Conservation (phyloP, 2,329 filamentous ascomycete species). For the Sarocladium brachiariae region DNA sequence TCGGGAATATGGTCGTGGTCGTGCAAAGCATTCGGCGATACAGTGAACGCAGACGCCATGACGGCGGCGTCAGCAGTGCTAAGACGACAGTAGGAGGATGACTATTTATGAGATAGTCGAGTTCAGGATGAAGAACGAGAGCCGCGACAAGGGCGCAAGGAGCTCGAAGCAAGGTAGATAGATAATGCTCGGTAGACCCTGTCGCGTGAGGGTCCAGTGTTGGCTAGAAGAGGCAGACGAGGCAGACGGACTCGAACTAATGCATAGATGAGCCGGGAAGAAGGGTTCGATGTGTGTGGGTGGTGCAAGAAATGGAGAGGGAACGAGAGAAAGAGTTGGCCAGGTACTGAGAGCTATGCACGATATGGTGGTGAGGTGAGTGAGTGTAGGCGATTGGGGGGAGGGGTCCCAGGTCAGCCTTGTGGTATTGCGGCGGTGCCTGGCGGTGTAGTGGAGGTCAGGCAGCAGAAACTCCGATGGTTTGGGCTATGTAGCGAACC, state of each 20-base stretch:
- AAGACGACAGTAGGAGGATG: neutral
- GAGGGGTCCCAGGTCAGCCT: slow-evolving; percentile 9
- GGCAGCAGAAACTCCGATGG: neutral
- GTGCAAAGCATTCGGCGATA: slow-evolving; percentile 11
- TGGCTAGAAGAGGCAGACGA: slow-evolving; percentile 4
- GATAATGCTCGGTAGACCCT: neutral
- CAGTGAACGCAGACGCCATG: slow-evolving; percentile 9
- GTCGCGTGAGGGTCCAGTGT: slow-evolving; percentile 3
- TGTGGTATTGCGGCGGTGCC: slow-evolving; percentile 8
- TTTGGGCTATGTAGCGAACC: neutral
- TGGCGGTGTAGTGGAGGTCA: slow-evolving; percentile 3
- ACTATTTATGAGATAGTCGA: neutral
- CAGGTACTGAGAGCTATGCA: neutral
- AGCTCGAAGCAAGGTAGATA: neutral
- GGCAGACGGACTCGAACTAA: neutral
- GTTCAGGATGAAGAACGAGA: neutral
- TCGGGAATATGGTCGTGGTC: slow-evolving; percentile 24
- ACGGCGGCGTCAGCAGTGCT: neutral
- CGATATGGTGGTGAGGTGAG: neutral
- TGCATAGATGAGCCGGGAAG: neutral
- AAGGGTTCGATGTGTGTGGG: neutral
- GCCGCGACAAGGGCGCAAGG: neutral
- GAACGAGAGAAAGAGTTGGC: neutral
- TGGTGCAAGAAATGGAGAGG: too few species aligned
- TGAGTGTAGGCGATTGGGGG: neutral